Conservation (phyloP, 2,329 filamentous ascomycete genomes). For the Incumbomyces delicatus region DNA sequence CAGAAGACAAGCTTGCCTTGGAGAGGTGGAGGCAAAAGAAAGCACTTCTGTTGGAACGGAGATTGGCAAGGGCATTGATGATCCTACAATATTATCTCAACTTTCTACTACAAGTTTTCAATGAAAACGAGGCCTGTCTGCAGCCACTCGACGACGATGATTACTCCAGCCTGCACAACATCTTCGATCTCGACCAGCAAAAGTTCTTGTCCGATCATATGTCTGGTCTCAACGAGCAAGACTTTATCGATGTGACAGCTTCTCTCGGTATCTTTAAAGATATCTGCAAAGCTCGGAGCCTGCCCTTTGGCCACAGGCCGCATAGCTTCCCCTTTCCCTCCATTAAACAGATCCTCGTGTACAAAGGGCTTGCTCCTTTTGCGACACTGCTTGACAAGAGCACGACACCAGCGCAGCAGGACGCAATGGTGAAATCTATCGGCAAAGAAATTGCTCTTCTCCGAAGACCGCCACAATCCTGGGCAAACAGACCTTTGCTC, state of each 20-base stretch:
- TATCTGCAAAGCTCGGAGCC: constrained; percentile 4
- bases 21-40: constrained; percentile 2
- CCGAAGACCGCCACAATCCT: background rate
- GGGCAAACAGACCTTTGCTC: background rate
- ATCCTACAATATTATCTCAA: constrained; percentile 2
- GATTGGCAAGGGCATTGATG: background rate
- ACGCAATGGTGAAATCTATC: background rate
- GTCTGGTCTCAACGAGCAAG: background rate
- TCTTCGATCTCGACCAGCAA: constrained; percentile 6
- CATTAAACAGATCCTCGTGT: constrained; percentile 7
- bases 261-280: constrained; percentile 1
- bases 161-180: constrained; percentile 5
- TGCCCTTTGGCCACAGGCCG: constrained; percentile 1
- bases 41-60: background rate
- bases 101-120: background rate
- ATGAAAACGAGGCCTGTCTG: background rate
- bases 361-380: constrained; percentile 6
- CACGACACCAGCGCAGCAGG: background rate
- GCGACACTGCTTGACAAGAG: background rate
- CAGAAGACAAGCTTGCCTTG: background rate
- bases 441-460: background rate
- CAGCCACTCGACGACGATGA: background rate
- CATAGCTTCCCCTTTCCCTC: constrained; percentile 7
- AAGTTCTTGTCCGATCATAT: background rate
- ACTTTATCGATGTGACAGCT: constrained; percentile 7